Evolutionary conservation across 371 early-diverging fungal genomes (phyloP), one percentile per base, ranked within the genome.

Genomic region (Batrachochytrium dendrobatidis): DNA sequence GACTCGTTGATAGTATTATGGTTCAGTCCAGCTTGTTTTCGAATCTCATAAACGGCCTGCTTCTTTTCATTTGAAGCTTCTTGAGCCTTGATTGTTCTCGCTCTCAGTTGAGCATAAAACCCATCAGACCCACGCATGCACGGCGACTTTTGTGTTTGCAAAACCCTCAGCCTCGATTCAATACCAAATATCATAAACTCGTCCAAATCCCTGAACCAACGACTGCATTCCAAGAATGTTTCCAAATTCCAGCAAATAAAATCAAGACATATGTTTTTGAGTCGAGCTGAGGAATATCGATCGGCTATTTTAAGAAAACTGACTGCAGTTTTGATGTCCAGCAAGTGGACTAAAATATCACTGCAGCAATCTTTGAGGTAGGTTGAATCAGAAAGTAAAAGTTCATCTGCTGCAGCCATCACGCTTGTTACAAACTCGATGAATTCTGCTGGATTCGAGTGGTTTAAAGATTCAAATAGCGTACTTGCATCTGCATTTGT

Each of bases 241-340:
- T 84, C 78, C 48, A 89, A 56, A 53, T 89, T 89, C 44, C 77
- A 70, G 22, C 72, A 76, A 0, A 86, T 62, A 60, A 83, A 86
- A 12, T 77, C 70, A 12, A 86, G 55, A 55, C 87, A 86, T 0
- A 74, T 66, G 7, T 61, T 34, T 52, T 82, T 81, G 24, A 89
- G 62, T 3, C 59, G 57, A 0, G 67, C 63, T 0, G 82, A 82
- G 10, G 77, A 59, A 56, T 83, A 83, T 25, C 66, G 59, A 51
- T 84, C 75, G 0, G 86, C 69, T n/a, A 79, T 59, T 39, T 83
- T 82, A 44, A 85, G 59, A 15, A 84, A 65, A 26, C 34, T 55
- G 0, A 77, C 59, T 0, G 77, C 84, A 31, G 77, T 86, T 35
- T 74, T 68, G 34, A 85, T 62, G 1, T 73, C 76, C 5, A 87